Conservation (phyloP, 2,329 filamentous ascomycete genomes). For the Calonectria hongkongensis region DNA sequence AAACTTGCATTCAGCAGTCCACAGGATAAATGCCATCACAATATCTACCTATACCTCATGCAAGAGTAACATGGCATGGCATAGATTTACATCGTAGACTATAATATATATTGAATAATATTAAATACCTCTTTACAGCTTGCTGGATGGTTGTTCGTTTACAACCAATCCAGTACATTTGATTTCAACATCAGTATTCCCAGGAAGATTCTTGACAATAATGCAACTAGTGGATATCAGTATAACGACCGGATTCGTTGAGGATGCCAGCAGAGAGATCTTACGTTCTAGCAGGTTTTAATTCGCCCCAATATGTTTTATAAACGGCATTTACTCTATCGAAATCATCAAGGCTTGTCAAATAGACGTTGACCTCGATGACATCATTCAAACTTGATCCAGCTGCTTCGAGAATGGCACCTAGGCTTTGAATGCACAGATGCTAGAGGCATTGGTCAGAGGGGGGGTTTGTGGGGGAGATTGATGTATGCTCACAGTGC, state of each 20-base stretch:
- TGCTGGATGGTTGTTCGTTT: conserved; percentile 2
- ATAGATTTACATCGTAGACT: too few species aligned
- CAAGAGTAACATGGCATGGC: too few species aligned
- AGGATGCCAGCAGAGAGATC: background rate
- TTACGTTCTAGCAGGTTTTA: conserved; percentile 31
- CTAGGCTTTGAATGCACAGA: conserved; percentile 80
- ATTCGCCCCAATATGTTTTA: conserved; percentile 21
- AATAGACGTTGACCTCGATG: conserved; percentile 82
- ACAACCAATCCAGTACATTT: conserved; percentile 23
- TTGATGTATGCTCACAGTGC: conserved; percentile 66
- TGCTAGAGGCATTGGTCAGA: conserved; percentile 56
- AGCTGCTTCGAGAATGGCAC: conserved; percentile 79
- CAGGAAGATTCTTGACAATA: conserved; percentile 14
- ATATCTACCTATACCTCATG: too few species aligned
- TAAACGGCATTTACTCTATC: conserved; percentile 83
- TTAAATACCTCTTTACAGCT: background rate
- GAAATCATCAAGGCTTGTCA: conserved; percentile 82
- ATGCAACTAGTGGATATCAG: conserved; percentile 1
- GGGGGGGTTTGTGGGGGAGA: background rate
- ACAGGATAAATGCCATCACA: too few species aligned
- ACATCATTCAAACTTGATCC: conserved; percentile 77
- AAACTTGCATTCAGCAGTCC: too few species aligned
- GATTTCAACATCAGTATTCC: conserved; percentile 24
- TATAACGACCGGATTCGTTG: background rate
- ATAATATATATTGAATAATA: background rate